phyloP scores from a whole-genome alignment of 805 yeast genomes.

The Pichia californica region DNA sequence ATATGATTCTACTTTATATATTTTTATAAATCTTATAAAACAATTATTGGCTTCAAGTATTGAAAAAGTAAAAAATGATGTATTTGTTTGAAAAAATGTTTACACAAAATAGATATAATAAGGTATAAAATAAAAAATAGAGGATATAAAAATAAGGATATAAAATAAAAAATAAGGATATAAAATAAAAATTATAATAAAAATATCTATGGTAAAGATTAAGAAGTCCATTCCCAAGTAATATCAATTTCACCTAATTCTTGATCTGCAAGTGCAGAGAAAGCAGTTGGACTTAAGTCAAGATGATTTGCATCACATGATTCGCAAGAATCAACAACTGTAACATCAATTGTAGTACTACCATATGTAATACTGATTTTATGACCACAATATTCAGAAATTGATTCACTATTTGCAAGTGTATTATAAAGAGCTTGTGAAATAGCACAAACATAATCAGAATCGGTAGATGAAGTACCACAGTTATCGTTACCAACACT shows the following conservation, averaged over 20 bases:
- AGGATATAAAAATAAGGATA: not conserved
- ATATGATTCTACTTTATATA: too few species aligned
- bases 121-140: not conserved
- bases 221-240: slow-evolving; percentile 31
- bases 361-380: slow-evolving; percentile 39
- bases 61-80: too few species aligned
- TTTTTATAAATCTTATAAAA: too few species aligned
- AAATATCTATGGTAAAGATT: not conserved
- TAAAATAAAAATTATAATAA: not conserved
- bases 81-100: too few species aligned
- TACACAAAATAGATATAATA: too few species aligned
- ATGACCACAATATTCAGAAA: slow-evolving; percentile 43
- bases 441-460: slow-evolving; percentile 44
- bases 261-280: slow-evolving; percentile 38
- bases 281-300: slow-evolving; percentile 52
- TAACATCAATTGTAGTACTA: slow-evolving; percentile 45
- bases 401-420: slow-evolving; percentile 18
- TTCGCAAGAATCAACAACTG: slow-evolving; percentile 48
- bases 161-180: not conserved
- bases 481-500: slow-evolving; percentile 43
- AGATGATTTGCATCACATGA: slow-evolving; percentile 41
- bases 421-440: slow-evolving; percentile 36
- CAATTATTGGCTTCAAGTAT: too few species aligned
- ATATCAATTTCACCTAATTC: slow-evolving; percentile 41
- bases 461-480: slow-evolving; percentile 35